Conservation (phyloP, 2,329 filamentous ascomycete species). For the Huntiella omanensis region DNA sequence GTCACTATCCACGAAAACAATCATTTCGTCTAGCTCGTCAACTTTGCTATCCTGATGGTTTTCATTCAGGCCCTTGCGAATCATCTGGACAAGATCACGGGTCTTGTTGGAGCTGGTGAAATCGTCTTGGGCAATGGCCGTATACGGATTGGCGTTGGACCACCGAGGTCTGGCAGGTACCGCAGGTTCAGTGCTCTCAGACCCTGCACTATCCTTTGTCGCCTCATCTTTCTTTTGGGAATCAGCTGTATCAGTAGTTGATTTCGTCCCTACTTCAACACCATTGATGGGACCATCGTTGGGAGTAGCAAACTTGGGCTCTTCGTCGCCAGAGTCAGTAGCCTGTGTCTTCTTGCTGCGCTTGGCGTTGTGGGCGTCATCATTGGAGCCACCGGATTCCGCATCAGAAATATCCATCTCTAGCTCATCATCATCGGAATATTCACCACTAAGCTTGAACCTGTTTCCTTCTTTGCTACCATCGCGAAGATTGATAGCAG, state of each 20-base stretch:
- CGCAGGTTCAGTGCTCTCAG: neutral
- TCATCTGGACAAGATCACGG: constrained; percentile 74
- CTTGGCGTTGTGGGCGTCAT: neutral
- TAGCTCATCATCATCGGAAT: constrained; percentile 44
- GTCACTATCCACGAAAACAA: constrained; percentile 59
- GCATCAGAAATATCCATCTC: constrained; percentile 44
- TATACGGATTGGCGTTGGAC: constrained; percentile 95
- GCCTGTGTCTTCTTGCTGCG: neutral
- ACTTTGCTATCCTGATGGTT: constrained; percentile 30
- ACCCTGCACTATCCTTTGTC: neutral
- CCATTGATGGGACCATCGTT: constrained; percentile 20
- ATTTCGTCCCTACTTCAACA: neutral
- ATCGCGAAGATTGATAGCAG: constrained; percentile 29
- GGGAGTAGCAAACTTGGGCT: constrained; percentile 22
- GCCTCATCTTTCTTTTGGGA: neutral
- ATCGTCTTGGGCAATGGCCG: constrained; percentile 44
- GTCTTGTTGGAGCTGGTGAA: constrained; percentile 50
- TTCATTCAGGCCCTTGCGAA: constrained; percentile 69
- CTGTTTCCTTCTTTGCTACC: constrained; percentile 25
- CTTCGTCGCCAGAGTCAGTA: constrained; percentile 14
- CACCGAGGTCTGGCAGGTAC: constrained; percentile 43
- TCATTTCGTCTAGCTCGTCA: constrained; percentile 60
- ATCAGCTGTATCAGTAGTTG: neutral
- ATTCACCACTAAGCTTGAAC: constrained; percentile 34
- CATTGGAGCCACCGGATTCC: constrained; percentile 17